A percentile compares a stretch with the other conserved stretches of the same genome.
phyloP scores from a whole-genome alignment of 179 eudicot species.

The Silene coronaria region DNA sequence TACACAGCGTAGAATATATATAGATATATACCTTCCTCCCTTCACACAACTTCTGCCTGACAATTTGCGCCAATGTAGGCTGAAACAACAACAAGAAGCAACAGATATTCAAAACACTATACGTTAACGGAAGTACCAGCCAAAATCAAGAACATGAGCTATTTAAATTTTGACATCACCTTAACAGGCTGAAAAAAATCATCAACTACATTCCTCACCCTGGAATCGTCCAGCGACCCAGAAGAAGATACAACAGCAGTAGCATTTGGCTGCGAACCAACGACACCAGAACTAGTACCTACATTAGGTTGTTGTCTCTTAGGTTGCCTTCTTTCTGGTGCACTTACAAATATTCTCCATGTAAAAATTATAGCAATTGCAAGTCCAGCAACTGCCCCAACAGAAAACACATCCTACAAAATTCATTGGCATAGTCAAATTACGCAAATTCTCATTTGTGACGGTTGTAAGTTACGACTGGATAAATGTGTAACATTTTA shows the following conservation, averaged over 20 bases:
- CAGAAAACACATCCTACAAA: constrained; percentile 59
- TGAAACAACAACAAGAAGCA: constrained; percentile 29
- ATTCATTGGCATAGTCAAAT: background rate
- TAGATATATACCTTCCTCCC: constrained; percentile 78
- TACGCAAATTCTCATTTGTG: no score
- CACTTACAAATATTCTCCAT: constrained; percentile 61
- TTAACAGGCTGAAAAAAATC: constrained; percentile 80
- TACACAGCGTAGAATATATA: background rate
- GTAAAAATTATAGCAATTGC: constrained; percentile 75
- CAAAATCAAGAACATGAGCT: background rate
- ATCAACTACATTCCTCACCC: constrained; percentile 64
- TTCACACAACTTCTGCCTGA: constrained; percentile 80
- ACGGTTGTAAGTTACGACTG: no score
- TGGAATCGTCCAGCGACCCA: constrained; percentile 53
- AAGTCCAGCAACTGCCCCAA: constrained; percentile 80
- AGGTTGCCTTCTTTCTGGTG: constrained; percentile 67
- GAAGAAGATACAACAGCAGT: constrained; percentile 32
- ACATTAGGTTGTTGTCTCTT: constrained; percentile 58
- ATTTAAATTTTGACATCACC: constrained; percentile 26
- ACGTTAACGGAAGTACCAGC: constrained; percentile 2
- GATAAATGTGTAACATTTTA: no score
- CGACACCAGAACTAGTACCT: constrained; percentile 54
- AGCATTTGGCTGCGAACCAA: constrained; percentile 36
- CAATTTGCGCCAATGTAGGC: constrained; percentile 84
- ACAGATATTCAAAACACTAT: background rate